Conservation (phyloP, 495 filamentous ascomycete species). For the Daldinia vernicosa region DNA sequence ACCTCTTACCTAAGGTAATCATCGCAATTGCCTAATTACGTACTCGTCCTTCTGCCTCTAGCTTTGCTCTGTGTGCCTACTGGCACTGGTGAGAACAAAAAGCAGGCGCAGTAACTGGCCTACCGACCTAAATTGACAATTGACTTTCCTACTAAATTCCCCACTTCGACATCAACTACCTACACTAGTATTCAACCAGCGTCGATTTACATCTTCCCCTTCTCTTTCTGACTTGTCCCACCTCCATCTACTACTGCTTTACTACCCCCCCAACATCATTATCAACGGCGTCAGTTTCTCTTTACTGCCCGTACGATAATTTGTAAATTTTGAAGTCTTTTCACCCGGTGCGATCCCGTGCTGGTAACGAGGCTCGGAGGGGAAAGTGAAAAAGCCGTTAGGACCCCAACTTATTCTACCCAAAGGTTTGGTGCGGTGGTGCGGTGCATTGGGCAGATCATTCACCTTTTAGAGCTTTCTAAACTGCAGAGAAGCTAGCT, state of each 20-base stretch:
- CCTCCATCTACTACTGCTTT: not conserved
- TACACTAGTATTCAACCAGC: not conserved
- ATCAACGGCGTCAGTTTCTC: slow-evolving; percentile 3
- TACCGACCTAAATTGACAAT: slow-evolving; percentile 9
- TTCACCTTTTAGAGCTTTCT: slow-evolving; percentile 28
- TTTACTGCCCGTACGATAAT: slow-evolving; percentile 12
- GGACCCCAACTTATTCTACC: slow-evolving; percentile 6
- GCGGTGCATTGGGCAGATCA: slow-evolving; percentile 21
- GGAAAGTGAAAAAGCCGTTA: not conserved
- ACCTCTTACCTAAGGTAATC: too few relatives aligned
- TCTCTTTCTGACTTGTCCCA: not conserved
- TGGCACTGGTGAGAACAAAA: slow-evolving; percentile 8
- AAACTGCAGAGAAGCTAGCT: slow-evolving; percentile 25
- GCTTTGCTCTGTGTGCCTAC: not conserved
- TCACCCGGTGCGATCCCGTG: slow-evolving; percentile 17
- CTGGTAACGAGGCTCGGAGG: slow-evolving; percentile 17
- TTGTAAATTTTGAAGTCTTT: not conserved
- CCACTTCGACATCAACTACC: slow-evolving; percentile 8
- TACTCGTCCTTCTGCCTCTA: slow-evolving; percentile 32
- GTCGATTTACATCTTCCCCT: slow-evolving; percentile 4
- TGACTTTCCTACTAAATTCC: slow-evolving; percentile 1
- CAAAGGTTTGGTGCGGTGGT: not conserved
- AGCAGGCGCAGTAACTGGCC: slow-evolving; percentile 8
- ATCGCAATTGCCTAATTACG: slow-evolving; percentile 25
- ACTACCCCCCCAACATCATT: slow-evolving; percentile 9